Base-by-base conservation (phyloP, 1,284 basidiomycete species). In the Ceratobasidium sp. region DNA sequence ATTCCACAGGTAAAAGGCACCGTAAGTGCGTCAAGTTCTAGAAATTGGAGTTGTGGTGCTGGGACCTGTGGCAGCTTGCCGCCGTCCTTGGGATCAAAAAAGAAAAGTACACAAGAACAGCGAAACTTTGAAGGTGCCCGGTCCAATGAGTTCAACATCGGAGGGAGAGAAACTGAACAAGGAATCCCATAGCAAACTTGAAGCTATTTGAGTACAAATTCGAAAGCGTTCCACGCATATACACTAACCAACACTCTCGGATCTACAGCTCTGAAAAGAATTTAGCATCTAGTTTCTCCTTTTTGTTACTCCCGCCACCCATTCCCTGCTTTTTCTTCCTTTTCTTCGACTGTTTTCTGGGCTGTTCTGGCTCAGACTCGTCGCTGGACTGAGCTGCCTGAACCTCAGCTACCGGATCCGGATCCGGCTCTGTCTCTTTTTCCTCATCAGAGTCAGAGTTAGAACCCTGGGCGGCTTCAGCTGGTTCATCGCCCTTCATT, bases 281-380 rank as follows among this genome's bases (percentile, higher is more conserved):
- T 1, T 42, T 61, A 20, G 20, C 40, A 33, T 74, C 90, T n/a
- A 79, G 78, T 40, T 73, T 79, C 33, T 79, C 66, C 83, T 90
- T 92, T 83, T 89, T 89, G 82, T 86, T 89, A 82, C 87, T 88
- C 52, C 83, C 83, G 15, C 44, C 65, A 44, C 44, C 26, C 3
- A 28, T n/a, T 6, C 89, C 88, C 76, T 88, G 88, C 52, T 88
- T 88, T 57, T 86, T 87, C 80, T 89, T 90, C 77, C 87, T 86
- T 81, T 91, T 92, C 78, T 90, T 86, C 81, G 91, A 91, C 81
- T 85, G 87, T 50, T 86, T 86, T 78, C 85, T 85, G 59, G 83
- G 84, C 64, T 78, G 40, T 17, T 67, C 65, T 9, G 44, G 48
- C 26, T 28, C 65, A 50, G 65, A 67, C 3, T 50, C 65, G 15